Evolutionary conservation across 108 stramenopile species (phyloP), one percentile per base, ranked within the genome.

Genomic region (Craspedostauros australis): DNA sequence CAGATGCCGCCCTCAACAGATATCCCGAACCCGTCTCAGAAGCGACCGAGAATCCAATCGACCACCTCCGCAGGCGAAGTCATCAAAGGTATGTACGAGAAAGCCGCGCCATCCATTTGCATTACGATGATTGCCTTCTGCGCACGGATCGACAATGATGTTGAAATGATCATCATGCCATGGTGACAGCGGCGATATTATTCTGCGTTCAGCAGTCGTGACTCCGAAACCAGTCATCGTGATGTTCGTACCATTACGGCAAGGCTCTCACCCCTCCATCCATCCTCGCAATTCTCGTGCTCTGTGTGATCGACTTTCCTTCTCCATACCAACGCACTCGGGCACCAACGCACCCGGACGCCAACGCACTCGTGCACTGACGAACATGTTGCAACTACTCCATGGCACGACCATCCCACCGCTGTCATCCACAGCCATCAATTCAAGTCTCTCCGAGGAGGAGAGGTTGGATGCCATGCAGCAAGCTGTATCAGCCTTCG

Each of bases 391-490:
- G 37, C 57, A 8, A 34, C 55, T 19, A 44, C 49, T 73, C 24
- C 23, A 60, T 66, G 6, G 24, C 8, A 27, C 11, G 12, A 18
- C n/a, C 3, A 5, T 25, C 4, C 3, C 37, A 27, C 26, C 19
- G 16, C 46, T 30, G 1, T 29, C 4, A 25, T 45, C 27, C 29
- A 30, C 30, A 77, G 61, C 46, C 5, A 39, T 62, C 23, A 60
- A 39, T 36, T 50, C 44, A 33, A 51, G 60, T 29, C 45, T 70
- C 14, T 30, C 46, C 2, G 22, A 18, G 24, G 39, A 64, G 19
- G 78, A 80, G 38, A 60, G 78, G 11, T 23, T 54, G 9, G 68
- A 58, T 29, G 65, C 65, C 23, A 51, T 80, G 14, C 34, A 66
- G 6, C 55, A 53, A 12, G 73, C 78, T 23, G 39, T 40, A 2